Evolutionary conservation across 2,329 filamentous ascomycete species (phyloP).

Genomic region (Cordyceps cateniannulata): DNA sequence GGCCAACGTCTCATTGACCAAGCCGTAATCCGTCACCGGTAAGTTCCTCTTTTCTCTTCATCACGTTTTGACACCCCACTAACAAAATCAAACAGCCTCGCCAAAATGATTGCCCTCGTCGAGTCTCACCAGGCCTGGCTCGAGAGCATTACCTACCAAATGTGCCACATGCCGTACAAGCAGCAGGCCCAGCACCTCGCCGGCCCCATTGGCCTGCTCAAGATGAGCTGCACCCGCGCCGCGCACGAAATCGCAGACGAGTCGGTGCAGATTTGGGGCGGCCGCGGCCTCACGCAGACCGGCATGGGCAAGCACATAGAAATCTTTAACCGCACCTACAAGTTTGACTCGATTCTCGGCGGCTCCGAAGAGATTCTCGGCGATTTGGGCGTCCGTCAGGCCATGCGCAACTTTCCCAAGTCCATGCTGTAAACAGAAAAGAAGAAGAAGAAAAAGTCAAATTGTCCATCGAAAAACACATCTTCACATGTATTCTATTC

Average conservation of each 20-base stretch:
- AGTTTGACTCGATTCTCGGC: constrained; percentile 72
- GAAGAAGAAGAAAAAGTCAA: background rate
- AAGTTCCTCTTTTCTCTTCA: constrained; percentile 19
- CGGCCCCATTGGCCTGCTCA: constrained; percentile 76
- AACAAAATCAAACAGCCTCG: constrained; percentile 44
- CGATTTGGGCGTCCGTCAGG: constrained; percentile 77
- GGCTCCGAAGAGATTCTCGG: constrained; percentile 78
- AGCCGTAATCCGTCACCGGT: constrained; percentile 77
- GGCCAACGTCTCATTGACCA: constrained; percentile 77
- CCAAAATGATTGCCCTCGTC: constrained; percentile 77
- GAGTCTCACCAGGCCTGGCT: constrained; percentile 84
- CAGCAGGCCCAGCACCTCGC: constrained; percentile 69
- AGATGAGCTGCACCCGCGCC: constrained; percentile 68
- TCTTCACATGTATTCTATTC: background rate
- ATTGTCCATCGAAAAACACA: background rate
- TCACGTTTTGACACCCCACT: background rate
- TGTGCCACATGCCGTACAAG: constrained; percentile 76
- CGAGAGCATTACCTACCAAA: constrained; percentile 79
- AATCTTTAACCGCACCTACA: constrained; percentile 78
- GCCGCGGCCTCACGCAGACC: constrained; percentile 69
- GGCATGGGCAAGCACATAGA: constrained; percentile 81
- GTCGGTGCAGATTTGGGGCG: constrained; percentile 80
- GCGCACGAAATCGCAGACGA: constrained; percentile 82
- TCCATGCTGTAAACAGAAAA: constrained; percentile 54
- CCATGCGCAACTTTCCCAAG: constrained; percentile 79